Base-by-base conservation (phyloP, 108 stramenopile genomes). In the Cyclotella distinguenda region DNA sequence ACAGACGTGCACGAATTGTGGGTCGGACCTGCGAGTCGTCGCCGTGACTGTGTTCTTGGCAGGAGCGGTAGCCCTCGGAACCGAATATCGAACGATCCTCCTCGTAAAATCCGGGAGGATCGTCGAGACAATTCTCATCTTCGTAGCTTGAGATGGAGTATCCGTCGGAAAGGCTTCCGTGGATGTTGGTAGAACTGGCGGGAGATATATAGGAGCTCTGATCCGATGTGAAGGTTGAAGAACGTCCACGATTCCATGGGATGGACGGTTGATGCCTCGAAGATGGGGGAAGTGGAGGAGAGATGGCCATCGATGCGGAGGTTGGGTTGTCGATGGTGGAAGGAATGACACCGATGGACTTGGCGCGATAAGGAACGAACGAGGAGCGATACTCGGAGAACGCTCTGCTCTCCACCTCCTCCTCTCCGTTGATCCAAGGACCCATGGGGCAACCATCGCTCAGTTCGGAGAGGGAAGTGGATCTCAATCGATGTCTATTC, bases 381-480 rank as follows among this genome's bases (percentile, higher is more conserved):
- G 64, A 53, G 2, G 23, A 19, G 13, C 21, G 19, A 42, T 16
- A 42, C 5, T 2, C 40, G 27, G 27, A 15, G 16, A 26, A 28
- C 16, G 50, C 42, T 27, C 25, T 19, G 4, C 25, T 19, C 7
- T 50, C 57, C 13, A 32, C 35, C 8, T 12, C 44, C 25, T 39
- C 48, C 15, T 35, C 48, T 23, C 38, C 13, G 1, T 44, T 46
- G n/a, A 39, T 3, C 40, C 38, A 16, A 44, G 44, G 44, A 28
- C 11, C 58, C 28, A 30, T 9, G 27, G 42, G 58, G 35, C 36
- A 59, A 48, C 57, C 50, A 18, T 68, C 67, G 19, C 67, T 68
- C 67, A 68, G 58, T 49, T 68, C 67, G 13, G 67, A 68, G 30
- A 59, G 23, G 27, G 67, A 68, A 28, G 67, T 59, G 19, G 67